Evolutionary conservation across 2,329 filamentous ascomycete species (phyloP).

Genomic region (Trichoderma afroharzianum): DNA sequence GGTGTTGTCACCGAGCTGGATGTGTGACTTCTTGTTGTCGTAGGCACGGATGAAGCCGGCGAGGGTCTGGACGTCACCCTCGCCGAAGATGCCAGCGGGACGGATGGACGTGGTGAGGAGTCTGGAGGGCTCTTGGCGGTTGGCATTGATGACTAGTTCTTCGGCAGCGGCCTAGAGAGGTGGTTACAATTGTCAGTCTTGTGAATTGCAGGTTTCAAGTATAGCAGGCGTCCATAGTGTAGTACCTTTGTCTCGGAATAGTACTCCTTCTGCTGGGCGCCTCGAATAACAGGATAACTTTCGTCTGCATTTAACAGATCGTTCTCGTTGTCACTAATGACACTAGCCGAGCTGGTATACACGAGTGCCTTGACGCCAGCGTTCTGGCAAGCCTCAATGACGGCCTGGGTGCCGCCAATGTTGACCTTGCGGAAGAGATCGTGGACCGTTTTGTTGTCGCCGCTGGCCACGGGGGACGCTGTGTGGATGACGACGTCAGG

Average conservation of each 20-base stretch:
- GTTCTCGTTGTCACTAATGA: constrained; percentile 74
- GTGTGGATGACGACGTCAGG: constrained; percentile 91
- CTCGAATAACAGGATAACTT: constrained; percentile 70
- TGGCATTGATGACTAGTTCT: constrained; percentile 72
- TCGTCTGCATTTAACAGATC: constrained; percentile 86
- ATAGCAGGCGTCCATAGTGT: background rate
- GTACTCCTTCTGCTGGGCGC: constrained; percentile 68
- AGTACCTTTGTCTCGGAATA: constrained; percentile 86
- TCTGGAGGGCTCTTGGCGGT: constrained; percentile 53
- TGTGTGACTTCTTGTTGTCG: constrained; percentile 62
- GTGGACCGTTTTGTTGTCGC: constrained; percentile 50
- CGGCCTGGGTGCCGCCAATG: constrained; percentile 75
- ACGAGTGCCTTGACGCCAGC: constrained; percentile 76
- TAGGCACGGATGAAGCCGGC: constrained; percentile 71
- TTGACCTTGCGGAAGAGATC: constrained; percentile 77
- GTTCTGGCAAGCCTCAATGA: constrained; percentile 69
- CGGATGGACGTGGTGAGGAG: constrained; percentile 80
- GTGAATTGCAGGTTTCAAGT: background rate
- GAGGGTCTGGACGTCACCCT: constrained; percentile 76
- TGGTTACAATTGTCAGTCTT: background rate
- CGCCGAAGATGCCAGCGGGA: constrained; percentile 85
- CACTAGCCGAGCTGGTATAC: constrained; percentile 85
- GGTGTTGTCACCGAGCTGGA: constrained; percentile 72
- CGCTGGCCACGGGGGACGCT: constrained; percentile 64
- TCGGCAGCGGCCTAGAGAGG: constrained; percentile 66